Percentiles rank a stretch among this genome's conserved stretches.
These are phyloP conservation scores for Cylindrotheca closterium DNA, from an alignment of 108 stramenopile species.

Conservation along the genomic window DNA sequence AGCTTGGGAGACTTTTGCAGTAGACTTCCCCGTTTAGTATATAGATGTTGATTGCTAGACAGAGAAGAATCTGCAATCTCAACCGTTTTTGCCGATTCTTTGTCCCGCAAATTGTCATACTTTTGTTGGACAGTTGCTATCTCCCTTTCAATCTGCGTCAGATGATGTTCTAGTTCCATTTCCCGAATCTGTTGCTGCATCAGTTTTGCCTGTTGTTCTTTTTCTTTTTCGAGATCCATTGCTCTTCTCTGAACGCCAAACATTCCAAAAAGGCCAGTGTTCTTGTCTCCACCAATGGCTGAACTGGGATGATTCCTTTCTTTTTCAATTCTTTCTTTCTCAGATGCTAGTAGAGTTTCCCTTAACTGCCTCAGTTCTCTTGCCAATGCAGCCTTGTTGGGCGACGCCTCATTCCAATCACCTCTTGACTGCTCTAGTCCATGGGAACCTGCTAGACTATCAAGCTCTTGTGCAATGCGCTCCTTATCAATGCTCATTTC, in stretches of 20 bases:
- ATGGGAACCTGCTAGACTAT: not conserved
- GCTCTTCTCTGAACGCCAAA: slow-evolving; percentile 11
- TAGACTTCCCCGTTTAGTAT: slow-evolving; percentile 1
- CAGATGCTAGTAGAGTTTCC: not conserved
- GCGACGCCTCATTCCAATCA: no score
- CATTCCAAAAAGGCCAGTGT: slow-evolving; percentile 16
- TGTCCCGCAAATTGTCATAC: not conserved
- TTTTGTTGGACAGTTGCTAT: slow-evolving; percentile 2
- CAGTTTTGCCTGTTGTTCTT: slow-evolving; percentile 13
- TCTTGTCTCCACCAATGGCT: slow-evolving; percentile 2
- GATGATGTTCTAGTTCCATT: slow-evolving; percentile 27
- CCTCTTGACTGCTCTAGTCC: slow-evolving; percentile 3
- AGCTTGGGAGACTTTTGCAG: not conserved
- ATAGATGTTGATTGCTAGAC: slow-evolving; percentile 3
- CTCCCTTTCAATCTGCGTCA: slow-evolving; percentile 13
- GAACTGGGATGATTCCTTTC: not conserved
- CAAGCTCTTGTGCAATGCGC: slow-evolving; percentile 9
- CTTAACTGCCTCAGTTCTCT: slow-evolving; percentile 6
- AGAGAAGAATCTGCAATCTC: slow-evolving; percentile 5
- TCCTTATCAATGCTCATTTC: slow-evolving; percentile 1
- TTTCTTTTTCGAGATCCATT: slow-evolving; percentile 19
- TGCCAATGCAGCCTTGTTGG: slow-evolving; percentile 8
- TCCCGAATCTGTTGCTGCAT: slow-evolving; percentile 25
- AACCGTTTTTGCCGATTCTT: not conserved
- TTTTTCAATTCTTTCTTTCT: slow-evolving; percentile 2